Base-by-base conservation (phyloP, 1,284 basidiomycete genomes). In the Ustilago hordei region DNA sequence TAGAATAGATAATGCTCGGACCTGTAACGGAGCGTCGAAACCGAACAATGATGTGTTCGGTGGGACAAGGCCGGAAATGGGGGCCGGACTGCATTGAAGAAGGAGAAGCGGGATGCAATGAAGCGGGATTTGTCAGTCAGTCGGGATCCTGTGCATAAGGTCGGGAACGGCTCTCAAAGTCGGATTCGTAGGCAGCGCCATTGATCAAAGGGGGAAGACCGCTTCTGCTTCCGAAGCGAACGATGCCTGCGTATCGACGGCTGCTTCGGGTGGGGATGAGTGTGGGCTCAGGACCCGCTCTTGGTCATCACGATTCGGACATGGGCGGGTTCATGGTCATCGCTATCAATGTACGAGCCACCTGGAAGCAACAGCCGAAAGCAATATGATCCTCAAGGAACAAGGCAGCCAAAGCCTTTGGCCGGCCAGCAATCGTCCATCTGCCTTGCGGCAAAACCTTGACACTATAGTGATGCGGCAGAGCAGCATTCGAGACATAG, bases 21-120 rank as follows among this genome's bases (percentile, higher is more conserved):
- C 17, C 43, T 48, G 43, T 43, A 12, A 31, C 19, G 35, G 28
- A 8, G 17, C 36, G 53, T 23, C 32, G 36, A 36, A 23, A 47
- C 68, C 62, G 63, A 58, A 70, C 68, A 70, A 65, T 65, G 50
- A 36, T 7, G 35, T n/a, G 41, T 47, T 39, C 17, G 58, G 68
- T 70, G 68, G 68, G 59, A 52, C 50, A 39, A 50, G 9, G 35
- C 50, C 59, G 50, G 53, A 36, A 54, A 28, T 28, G 50, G 59
- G 58, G 9, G 47, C n/a, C 55, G 47, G 34, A 34, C 68, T 70
- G 68, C 63, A 65, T 58, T 38, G 28, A 28, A 34, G 56, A 34
- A 62, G 41, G 68, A 70, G 65, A 58, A 45, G 32, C 47, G 13
- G 13, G 5, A 36, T 28, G 35, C 38, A 57, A 70, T 61, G 62